Base-by-base conservation (phyloP, 805 yeast genomes). In the Hanseniaspora guilliermondii region DNA sequence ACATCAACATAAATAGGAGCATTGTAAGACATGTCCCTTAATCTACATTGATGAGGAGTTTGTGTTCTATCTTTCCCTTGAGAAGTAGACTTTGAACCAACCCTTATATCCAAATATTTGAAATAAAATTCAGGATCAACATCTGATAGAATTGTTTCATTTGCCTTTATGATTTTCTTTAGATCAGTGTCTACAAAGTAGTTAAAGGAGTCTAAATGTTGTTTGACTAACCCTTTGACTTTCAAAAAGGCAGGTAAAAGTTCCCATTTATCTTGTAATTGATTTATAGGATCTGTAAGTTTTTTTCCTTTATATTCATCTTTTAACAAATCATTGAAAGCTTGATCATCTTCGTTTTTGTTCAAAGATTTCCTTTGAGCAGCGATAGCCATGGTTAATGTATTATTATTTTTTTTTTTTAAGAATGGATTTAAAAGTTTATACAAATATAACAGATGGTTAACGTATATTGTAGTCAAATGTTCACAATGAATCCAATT, bases 1-100 rank as follows among this genome's bases (percentile, higher is more conserved):
- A 93, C 96, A 70, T 93, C 98, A 48, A 91, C 98, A 62, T 83
- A 86, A 38, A 91, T 86, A 1, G 97, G 97, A 0, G 97, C 97
- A 45, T 94, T 83, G 63, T 91, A 91, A 0, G 97, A 87, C 72
- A 89, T 75, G 63, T 91, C 98, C 68, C 98, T 78, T 58, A 91
- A 74, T 60, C 98, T 77, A 70, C 98, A 91, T 69, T 91, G 96
- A 64, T 91, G 98, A 2, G 98, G 98, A 0, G 91, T 86, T 32
- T 81, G 68, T 38, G 82, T 72, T 44, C 82, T 82, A 61, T 83
- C 88, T 50, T 75, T 79, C 17, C 65, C 55, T 4, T 65, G 60
- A 16, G 79, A 73, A n/a, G 75, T 70, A n/a, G 85, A 78, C 60
- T 76, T 82, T 64, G 80, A 79, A 4, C 97, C 97, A 22, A 93